Conservation (phyloP, 139 green algal species). For the Mesotaenium endlicherianum region DNA sequence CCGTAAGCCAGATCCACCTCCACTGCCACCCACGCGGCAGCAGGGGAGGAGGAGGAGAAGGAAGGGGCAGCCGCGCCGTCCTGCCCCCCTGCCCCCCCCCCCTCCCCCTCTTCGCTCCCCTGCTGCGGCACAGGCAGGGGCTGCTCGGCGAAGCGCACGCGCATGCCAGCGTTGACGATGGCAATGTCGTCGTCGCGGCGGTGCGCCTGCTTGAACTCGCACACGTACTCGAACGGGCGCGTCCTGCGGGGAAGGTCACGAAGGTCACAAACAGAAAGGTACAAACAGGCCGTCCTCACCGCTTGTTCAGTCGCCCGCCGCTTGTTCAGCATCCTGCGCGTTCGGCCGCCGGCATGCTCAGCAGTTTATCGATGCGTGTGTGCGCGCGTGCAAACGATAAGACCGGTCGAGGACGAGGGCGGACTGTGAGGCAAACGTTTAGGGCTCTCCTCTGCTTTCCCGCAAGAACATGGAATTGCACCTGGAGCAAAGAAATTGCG, state of each 20-base stretch:
- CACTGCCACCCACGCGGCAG: conserved; percentile 51
- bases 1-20: conserved; percentile 77
- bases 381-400: no score
- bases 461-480: no score
- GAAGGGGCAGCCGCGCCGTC: no score
- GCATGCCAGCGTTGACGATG: conserved; percentile 88
- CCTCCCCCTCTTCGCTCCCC: no score
- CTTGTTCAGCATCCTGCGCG: no score
- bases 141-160: conserved; percentile 59
- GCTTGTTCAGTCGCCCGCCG: no score
- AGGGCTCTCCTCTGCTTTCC: no score
- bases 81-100: not conserved
- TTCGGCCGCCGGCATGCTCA: not conserved
- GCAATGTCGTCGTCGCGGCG: conserved; percentile 95
- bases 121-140: not conserved
- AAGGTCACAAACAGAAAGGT: not conserved
- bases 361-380: not conserved
- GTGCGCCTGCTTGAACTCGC: conserved; percentile 94
- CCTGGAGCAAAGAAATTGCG: no score
- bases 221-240: conserved; percentile 75
- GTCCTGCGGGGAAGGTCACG: conserved; percentile 67
- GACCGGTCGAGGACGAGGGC: no score
- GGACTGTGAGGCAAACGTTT: no score
- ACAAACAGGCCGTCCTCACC: no score
- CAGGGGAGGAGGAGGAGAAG: no score